phyloP scores from a whole-genome alignment of 148 eudicot genomes.

The Vaccinium myrtillus region DNA sequence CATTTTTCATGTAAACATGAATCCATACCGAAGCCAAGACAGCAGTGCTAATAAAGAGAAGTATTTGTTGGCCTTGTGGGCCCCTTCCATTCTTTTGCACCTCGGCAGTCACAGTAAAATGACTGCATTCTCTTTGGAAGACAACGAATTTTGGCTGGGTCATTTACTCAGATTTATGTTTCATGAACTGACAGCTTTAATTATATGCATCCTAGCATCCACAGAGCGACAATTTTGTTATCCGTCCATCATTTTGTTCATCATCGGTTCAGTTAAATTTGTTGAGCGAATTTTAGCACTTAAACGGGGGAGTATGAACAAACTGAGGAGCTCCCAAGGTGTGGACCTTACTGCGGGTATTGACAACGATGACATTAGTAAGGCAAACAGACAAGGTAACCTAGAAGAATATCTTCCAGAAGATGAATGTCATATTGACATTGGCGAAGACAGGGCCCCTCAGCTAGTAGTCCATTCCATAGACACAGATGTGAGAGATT shows the following conservation, averaged over 20 bases:
- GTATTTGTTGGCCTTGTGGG: slow-evolving; percentile 2
- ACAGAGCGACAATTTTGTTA: background rate
- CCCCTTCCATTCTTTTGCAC: slow-evolving; percentile 13
- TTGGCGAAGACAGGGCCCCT: too few species aligned
- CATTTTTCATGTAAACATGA: background rate
- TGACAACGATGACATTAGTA: too few species aligned
- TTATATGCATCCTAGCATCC: slow-evolving; percentile 5
- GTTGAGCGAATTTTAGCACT: slow-evolving; percentile 4
- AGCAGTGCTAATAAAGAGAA: background rate
- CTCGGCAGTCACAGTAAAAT: slow-evolving; percentile 8
- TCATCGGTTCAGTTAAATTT: background rate
- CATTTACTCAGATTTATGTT: background rate
- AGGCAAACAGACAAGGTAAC: too few species aligned
- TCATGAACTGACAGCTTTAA: background rate
- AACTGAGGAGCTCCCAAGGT: background rate
- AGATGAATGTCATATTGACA: too few species aligned
- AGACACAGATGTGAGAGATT: too few species aligned
- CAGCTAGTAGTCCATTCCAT: too few species aligned
- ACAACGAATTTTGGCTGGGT: slow-evolving; percentile 4
- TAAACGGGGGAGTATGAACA: background rate
- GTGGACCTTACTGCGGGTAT: too few species aligned
- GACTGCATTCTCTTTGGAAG: background rate
- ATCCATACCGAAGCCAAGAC: background rate
- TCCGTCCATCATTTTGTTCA: background rate
- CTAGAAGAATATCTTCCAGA: too few species aligned